A percentile compares a stretch with the other conserved stretches of the same genome.
These are phyloP conservation scores for Candida tropicalis DNA, from an alignment of 1,139 yeast species.

Conservation along the genomic window DNA sequence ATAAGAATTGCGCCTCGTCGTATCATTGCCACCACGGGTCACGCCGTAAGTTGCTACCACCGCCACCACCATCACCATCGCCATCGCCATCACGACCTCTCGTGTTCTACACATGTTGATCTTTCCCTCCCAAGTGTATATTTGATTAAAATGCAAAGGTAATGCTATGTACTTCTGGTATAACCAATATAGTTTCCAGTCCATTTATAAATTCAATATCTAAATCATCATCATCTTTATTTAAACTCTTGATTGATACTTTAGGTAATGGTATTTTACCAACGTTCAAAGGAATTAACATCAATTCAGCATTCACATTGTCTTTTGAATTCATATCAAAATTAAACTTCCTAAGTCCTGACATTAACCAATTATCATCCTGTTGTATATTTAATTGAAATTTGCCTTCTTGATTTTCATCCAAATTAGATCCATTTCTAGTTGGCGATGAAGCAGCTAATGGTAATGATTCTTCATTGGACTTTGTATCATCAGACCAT, in stretches of 20 bases:
- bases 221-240: conserved; percentile 39
- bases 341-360: conserved; percentile 62
- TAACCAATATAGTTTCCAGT: conserved; percentile 68
- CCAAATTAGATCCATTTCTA: conserved; percentile 7
- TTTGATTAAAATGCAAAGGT: conserved; percentile 53
- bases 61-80: too few species aligned
- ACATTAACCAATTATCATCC: conserved; percentile 65
- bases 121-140: background rate
- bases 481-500: conserved; percentile 38
- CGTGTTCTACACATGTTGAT: background rate
- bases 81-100: too few species aligned
- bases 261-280: conserved; percentile 75
- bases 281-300: conserved; percentile 70
- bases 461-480: conserved; percentile 18
- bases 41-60: too few species aligned
- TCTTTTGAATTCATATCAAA: conserved; percentile 28
- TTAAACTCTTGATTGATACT: conserved; percentile 48
- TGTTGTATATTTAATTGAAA: conserved; percentile 35
- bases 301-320: conserved; percentile 34
- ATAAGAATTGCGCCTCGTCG: too few species aligned
- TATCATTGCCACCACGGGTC: too few species aligned
- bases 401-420: conserved; percentile 5
- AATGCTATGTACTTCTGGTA: conserved; percentile 66
- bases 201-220: conserved; percentile 71
- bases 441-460: conserved; percentile 32